A percentile compares a stretch with the other conserved stretches of the same genome.
phyloP scores from a whole-genome alignment of 2,329 filamentous ascomycete genomes.

The Pyrenophora teres region DNA sequence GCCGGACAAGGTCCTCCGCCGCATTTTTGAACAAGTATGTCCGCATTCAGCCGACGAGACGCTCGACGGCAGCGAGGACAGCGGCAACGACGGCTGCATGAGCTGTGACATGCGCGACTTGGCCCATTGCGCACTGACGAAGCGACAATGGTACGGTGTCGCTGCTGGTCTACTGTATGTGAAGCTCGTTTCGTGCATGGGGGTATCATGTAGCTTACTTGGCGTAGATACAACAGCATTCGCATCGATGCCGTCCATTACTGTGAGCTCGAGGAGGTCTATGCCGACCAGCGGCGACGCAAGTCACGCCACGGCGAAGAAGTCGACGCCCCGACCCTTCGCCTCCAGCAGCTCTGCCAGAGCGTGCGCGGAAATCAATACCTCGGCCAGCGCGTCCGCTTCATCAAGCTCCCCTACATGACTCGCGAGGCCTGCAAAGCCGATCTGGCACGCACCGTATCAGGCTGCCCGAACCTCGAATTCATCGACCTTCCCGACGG shows the following conservation, averaged over 20 bases:
- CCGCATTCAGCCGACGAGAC: slow-evolving; percentile 73
- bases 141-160: slow-evolving; percentile 70
- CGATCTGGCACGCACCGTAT: slow-evolving; percentile 82
- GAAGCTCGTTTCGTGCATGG: background rate
- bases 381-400: slow-evolving; percentile 72
- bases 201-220: slow-evolving; percentile 11
- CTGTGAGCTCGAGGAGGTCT: slow-evolving; percentile 81
- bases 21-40: slow-evolving; percentile 81
- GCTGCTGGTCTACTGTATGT: slow-evolving; percentile 68
- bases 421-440: slow-evolving; percentile 83
- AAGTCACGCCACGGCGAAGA: slow-evolving; percentile 71
- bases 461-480: slow-evolving; percentile 79
- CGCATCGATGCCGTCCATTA: slow-evolving; percentile 95
- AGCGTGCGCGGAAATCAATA: slow-evolving; percentile 78
- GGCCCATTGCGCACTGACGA: slow-evolving; percentile 76
- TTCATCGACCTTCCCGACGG: slow-evolving; percentile 92
- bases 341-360: slow-evolving; percentile 78
- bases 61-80: slow-evolving; percentile 82
- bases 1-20: slow-evolving; percentile 70
- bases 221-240: slow-evolving; percentile 77
- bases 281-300: slow-evolving; percentile 70
- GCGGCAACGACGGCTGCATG: slow-evolving; percentile 82
- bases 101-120: slow-evolving; percentile 91
- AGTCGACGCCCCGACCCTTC: slow-evolving; percentile 75
- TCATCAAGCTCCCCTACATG: slow-evolving; percentile 93